Conservation (phyloP, 202 grass and related monocot genomes). For the Saccharum hybrid region DNA sequence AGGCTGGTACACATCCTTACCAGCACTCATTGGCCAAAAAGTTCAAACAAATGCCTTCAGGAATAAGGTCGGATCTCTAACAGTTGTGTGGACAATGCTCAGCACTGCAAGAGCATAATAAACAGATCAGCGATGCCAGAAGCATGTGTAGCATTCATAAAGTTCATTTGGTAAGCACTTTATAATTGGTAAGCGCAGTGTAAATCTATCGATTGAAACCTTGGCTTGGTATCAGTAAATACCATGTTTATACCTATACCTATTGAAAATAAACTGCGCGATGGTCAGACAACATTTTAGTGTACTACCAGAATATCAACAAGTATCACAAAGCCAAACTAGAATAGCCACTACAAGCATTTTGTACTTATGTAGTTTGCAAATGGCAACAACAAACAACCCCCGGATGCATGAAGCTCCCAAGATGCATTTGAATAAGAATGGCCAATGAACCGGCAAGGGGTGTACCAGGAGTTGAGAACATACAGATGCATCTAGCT, state of each 20-base stretch:
- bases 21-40: conserved; percentile 52
- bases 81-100: conserved; percentile 2
- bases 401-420: background rate
- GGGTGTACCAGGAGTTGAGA: background rate
- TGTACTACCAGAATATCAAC: background rate
- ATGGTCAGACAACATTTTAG: background rate
- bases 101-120: conserved; percentile 27
- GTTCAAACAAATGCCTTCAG: background rate
- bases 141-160: background rate
- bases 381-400: background rate
- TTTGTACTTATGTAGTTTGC: background rate
- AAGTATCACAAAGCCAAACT: background rate
- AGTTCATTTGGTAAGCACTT: background rate
- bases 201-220: background rate
- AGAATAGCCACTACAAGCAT: background rate
- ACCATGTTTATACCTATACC: background rate
- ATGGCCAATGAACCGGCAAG: background rate
- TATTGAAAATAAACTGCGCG: background rate
- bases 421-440: background rate
- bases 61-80: background rate
- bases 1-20: conserved; percentile 12
- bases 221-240: background rate
- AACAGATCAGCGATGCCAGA: conserved; percentile 5
- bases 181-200: background rate
- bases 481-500: background rate